Evolutionary conservation across 2,329 filamentous ascomycete species (phyloP).

Genomic region (Triangularia verruculosa): DNA sequence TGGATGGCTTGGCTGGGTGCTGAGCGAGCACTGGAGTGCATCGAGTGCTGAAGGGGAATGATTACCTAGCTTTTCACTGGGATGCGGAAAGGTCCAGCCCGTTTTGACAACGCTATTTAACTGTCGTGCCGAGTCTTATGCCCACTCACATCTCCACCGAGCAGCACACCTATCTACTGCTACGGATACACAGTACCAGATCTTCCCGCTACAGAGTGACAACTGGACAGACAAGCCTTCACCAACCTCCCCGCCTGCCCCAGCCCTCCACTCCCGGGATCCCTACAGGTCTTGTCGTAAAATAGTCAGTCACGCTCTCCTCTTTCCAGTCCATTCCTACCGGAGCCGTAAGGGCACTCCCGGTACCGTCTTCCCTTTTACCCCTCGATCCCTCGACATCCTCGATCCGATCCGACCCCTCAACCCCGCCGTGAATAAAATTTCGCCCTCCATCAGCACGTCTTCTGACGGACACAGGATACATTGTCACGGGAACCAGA

Average conservation of each 20-base stretch:
- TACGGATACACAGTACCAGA: too few species aligned
- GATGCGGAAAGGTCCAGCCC: slow-evolving; percentile 2
- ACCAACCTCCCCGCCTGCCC: not conserved
- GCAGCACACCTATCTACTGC: not conserved
- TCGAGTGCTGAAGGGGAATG: too few species aligned
- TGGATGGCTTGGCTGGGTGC: not conserved
- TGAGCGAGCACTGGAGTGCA: not conserved
- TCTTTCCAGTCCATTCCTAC: not conserved
- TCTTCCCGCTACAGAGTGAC: too few species aligned
- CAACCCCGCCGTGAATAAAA: slow-evolving; percentile 9
- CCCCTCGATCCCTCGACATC: slow-evolving; percentile 4
- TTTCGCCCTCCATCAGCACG: slow-evolving; percentile 2
- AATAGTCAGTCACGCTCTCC: not conserved
- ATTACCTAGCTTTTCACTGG: not conserved
- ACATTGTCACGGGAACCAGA: not conserved
- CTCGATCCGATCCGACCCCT: slow-evolving; percentile 2
- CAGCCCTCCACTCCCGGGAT: not conserved
- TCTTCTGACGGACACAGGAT: not conserved
- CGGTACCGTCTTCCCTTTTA: slow-evolving; percentile 6
- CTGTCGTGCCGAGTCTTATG: slow-evolving; percentile 4
- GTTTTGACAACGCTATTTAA: slow-evolving; percentile 10
- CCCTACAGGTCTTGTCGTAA: not conserved
- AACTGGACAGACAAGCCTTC: not conserved
- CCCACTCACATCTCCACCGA: slow-evolving; percentile 5
- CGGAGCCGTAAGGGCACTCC: not conserved